Evolutionary conservation across 345 rosid species (phyloP), one percentile per base, ranked within the genome.

Genomic region (Linum usitatissimum): DNA sequence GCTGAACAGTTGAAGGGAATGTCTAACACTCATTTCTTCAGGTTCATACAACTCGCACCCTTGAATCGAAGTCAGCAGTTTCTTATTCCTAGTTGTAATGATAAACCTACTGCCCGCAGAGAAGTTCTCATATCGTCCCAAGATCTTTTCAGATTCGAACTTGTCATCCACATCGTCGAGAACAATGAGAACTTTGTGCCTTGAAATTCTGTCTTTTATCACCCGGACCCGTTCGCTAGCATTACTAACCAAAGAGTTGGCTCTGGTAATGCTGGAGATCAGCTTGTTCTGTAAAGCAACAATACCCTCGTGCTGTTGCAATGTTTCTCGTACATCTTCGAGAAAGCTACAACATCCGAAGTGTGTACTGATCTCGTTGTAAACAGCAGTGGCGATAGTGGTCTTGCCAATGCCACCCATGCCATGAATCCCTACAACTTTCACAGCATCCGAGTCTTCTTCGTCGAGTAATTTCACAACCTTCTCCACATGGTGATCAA

Each of bases 1-100:
- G 34, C 64, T 5, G 9, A 74, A 66, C 49, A 74, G 71, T 15
- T 61, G 9, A 20, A 4, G 51, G 4, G 51, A 45, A 45, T 45
- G 14, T 3, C 10, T 13, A 9, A 0, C 51, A 45, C 15, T 45
- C 51, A 45, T 45, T 45, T 45, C 51, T 13, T 45, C 51, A 45
- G 51, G 51, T 45, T 45, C 51, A 45, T 45, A 45, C 10, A 45
- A 15, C 17, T 45, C 51, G 17, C 14, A 45, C 10, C 17, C 51
- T 13, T 45, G 8, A 10, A 15, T 45, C 13, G 51, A 7, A 12
- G 51, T 45, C 51, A 45, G 10, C 13, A 45, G 13, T 12, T 45
- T 45, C 51, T 45, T 45, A 45, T 45, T 45, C 15, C 51, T 45
- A 10, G 51, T 45, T 45, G 51, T 45, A 13, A 45, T 45, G 51